Evolutionary conservation across 2,329 filamentous ascomycete genomes (phyloP).

Genomic region (Fusarium sororula): DNA sequence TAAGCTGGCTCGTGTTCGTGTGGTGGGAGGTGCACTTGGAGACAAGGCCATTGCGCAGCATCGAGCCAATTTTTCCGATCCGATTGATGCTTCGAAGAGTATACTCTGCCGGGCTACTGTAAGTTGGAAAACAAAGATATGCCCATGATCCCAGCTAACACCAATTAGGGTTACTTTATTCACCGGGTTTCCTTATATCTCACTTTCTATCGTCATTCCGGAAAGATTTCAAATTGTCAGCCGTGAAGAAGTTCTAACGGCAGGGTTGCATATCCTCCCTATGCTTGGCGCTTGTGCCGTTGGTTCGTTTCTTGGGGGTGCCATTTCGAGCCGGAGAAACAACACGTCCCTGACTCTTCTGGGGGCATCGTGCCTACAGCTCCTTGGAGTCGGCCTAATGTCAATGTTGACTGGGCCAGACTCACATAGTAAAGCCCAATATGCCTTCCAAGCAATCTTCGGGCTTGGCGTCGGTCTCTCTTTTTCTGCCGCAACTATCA

Average conservation of each 20-base stretch:
- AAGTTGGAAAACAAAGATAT: conserved; percentile 34
- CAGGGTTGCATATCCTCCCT: conserved; percentile 66
- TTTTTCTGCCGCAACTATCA: conserved; percentile 65
- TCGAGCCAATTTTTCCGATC: conserved; percentile 66
- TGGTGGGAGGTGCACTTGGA: conserved; percentile 61
- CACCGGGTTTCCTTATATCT: conserved; percentile 66
- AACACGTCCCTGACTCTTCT: conserved; percentile 62
- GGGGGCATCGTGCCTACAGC: conserved; percentile 59
- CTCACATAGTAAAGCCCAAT: conserved; percentile 53
- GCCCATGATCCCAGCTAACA: conserved; percentile 14
- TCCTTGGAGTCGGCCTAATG: conserved; percentile 62
- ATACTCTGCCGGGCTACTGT: conserved; percentile 62
- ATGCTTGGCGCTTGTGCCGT: conserved; percentile 65
- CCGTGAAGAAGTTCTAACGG: conserved; percentile 59
- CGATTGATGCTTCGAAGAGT: conserved; percentile 58
- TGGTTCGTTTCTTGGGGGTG: conserved; percentile 65
- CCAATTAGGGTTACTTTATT: conserved; percentile 62
- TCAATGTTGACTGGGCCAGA: conserved; percentile 51
- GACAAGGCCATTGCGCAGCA: conserved; percentile 46
- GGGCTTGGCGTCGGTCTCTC: conserved; percentile 68
- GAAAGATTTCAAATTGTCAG: conserved; percentile 70
- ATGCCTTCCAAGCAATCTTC: conserved; percentile 65
- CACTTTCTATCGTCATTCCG: conserved; percentile 66
- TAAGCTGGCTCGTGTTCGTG: conserved; percentile 60
- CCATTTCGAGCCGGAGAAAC: conserved; percentile 63